These are phyloP conservation scores for Aspergillus neoniger DNA, from an alignment of 2,329 filamentous ascomycete species.

Conservation along the genomic window DNA sequence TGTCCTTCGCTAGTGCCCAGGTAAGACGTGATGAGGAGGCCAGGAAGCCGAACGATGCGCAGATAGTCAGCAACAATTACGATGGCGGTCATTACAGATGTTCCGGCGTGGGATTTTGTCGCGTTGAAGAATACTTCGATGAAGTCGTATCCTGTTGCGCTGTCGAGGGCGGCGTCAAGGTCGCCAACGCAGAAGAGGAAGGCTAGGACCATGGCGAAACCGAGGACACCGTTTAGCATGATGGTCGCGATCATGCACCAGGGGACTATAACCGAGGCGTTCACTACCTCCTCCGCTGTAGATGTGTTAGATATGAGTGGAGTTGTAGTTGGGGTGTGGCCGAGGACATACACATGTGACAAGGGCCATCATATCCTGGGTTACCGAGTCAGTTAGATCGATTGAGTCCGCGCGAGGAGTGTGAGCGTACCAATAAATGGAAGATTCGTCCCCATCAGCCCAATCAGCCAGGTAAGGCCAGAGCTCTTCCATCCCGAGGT, in stretches of 20 bases:
- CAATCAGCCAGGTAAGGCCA: constrained; percentile 3
- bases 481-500: background rate
- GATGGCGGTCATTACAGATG: constrained; percentile 40
- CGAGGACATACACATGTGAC: background rate
- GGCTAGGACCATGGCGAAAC: constrained; percentile 40
- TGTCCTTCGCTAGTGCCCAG: constrained; percentile 47
- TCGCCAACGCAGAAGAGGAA: constrained; percentile 43
- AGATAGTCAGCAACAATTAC: constrained; percentile 43
- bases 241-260: constrained; percentile 11
- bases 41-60: constrained; percentile 41
- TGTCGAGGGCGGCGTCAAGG: constrained; percentile 38
- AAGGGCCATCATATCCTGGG: constrained; percentile 1
- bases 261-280: constrained; percentile 10
- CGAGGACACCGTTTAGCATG: background rate
- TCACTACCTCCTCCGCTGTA: constrained; percentile 12
- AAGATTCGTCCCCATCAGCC: constrained; percentile 1
- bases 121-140: constrained; percentile 49
- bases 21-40: constrained; percentile 44
- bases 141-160: constrained; percentile 48
- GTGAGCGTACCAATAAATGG: background rate
- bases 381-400: background rate
- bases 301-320: background rate
- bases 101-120: constrained; percentile 22
- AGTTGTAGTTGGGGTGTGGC: too few relatives aligned
- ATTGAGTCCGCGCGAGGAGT: background rate